These are phyloP conservation scores for Dothidotthia symphoricarpi DNA, from an alignment of 2,329 filamentous ascomycete genomes.

Conservation along the genomic window DNA sequence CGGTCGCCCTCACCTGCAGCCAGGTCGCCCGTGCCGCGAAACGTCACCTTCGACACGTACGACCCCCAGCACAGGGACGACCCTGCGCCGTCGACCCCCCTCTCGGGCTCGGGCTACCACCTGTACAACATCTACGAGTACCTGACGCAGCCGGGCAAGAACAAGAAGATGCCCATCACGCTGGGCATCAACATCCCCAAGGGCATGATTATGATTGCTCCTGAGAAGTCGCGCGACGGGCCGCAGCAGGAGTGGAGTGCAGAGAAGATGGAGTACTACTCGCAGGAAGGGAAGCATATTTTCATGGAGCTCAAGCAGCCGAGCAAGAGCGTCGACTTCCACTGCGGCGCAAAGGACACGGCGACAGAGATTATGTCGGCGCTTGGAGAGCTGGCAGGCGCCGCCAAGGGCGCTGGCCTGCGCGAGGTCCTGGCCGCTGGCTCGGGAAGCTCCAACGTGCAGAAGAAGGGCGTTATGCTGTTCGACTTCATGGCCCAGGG, in stretches of 20 bases:
- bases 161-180: constrained; percentile 98
- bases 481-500: constrained; percentile 98
- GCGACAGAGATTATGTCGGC: constrained; percentile 88
- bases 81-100: constrained; percentile 27
- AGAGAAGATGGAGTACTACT: constrained; percentile 95
- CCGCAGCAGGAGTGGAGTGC: constrained; percentile 90
- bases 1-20: constrained; percentile 41
- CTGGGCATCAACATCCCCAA: constrained; percentile 89
- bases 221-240: constrained; percentile 78
- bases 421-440: constrained; percentile 83
- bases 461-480: constrained; percentile 81
- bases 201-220: constrained; percentile 85
- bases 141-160: constrained; percentile 93
- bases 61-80: constrained; percentile 44
- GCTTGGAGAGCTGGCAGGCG: constrained; percentile 85
- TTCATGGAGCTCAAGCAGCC: constrained; percentile 90
- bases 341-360: constrained; percentile 95
- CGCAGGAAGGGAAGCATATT: constrained; percentile 95
- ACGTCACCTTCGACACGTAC: constrained; percentile 44
- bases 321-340: constrained; percentile 93
- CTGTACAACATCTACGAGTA: constrained; percentile 98
- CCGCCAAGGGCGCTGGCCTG: constrained; percentile 76
- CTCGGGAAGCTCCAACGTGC: constrained; percentile 57
- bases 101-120: constrained; percentile 77
- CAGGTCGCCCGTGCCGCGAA: constrained; percentile 41